phyloP scores from a whole-genome alignment of 768 basidiomycete species.

The Suillus ampliporus region DNA sequence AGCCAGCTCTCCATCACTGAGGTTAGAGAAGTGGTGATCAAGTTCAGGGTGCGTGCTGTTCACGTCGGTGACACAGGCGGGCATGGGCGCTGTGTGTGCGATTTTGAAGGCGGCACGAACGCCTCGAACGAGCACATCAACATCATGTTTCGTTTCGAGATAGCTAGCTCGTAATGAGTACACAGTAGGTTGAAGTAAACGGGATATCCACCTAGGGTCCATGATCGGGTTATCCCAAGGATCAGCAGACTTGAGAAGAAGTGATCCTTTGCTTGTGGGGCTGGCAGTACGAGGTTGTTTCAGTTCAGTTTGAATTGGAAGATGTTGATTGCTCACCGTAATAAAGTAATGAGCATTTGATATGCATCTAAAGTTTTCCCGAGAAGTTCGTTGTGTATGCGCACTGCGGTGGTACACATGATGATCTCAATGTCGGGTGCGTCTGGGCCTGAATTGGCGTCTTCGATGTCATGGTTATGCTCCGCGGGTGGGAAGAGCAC shows the following conservation, averaged over 20 bases:
- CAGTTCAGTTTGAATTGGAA: not conserved
- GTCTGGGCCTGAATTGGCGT: constrained; percentile 15
- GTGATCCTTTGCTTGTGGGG: constrained; percentile 49
- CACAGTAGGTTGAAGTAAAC: not conserved
- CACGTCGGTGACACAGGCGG: constrained; percentile 38
- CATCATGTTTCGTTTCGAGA: constrained; percentile 46
- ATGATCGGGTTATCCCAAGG: constrained; percentile 48
- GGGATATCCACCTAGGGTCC: constrained; percentile 44
- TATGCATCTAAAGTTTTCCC: constrained; percentile 23
- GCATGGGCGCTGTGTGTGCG: constrained; percentile 44
- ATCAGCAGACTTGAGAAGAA: constrained; percentile 45
- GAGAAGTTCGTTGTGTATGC: not conserved
- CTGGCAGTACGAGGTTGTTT: constrained; percentile 27
- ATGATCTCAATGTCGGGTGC: constrained; percentile 18
- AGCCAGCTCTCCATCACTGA: constrained; percentile 42
- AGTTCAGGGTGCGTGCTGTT: constrained; percentile 34
- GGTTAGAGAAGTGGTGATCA: constrained; percentile 43
- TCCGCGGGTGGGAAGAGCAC: constrained; percentile 14
- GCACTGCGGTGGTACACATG: constrained; percentile 1
- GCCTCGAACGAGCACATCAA: constrained; percentile 46
- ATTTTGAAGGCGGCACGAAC: constrained; percentile 45
- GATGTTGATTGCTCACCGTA: constrained; percentile 26
- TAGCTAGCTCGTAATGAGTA: constrained; percentile 37
- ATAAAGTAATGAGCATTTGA: constrained; percentile 22
- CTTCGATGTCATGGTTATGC: constrained; percentile 8